A percentile compares a stretch with the other conserved stretches of the same genome.
These are phyloP conservation scores for Aschersonia sp. DNA, from an alignment of 2,329 filamentous ascomycete species.

Conservation along the genomic window DNA sequence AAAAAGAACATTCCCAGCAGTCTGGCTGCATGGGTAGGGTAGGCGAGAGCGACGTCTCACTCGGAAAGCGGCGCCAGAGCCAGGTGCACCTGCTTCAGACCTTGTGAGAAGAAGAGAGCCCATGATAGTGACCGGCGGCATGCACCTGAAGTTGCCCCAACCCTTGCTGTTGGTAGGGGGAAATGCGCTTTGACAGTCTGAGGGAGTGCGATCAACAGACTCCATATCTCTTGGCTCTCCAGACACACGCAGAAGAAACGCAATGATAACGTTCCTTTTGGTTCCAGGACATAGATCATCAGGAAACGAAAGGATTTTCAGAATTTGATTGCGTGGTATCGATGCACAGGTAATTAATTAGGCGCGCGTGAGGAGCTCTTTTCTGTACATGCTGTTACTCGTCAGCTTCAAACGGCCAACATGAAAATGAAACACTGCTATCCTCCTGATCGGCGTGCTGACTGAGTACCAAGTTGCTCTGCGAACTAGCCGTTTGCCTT, in stretches of 20 bases:
- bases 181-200: background rate
- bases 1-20: no score
- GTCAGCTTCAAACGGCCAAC: slow-evolving; percentile 1
- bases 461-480: background rate
- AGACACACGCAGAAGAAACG: no score
- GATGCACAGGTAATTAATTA: no score
- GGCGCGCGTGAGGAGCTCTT: background rate
- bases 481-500: background rate
- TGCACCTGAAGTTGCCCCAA: background rate
- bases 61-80: background rate
- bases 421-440: background rate
- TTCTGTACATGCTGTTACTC: background rate
- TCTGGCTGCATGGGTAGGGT: background rate
- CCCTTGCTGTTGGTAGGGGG: background rate
- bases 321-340: background rate
- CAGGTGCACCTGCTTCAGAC: background rate
- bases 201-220: background rate
- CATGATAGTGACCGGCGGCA: background rate
- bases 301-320: background rate
- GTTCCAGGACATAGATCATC: no score
- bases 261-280: no score
- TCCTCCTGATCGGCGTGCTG: background rate
- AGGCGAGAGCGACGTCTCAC: background rate
- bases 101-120: background rate
- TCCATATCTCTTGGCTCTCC: no score